Evolutionary conservation across 805 yeast genomes (phyloP), one percentile per base, ranked within the genome.

Genomic region (Myxozyma neotropica): DNA sequence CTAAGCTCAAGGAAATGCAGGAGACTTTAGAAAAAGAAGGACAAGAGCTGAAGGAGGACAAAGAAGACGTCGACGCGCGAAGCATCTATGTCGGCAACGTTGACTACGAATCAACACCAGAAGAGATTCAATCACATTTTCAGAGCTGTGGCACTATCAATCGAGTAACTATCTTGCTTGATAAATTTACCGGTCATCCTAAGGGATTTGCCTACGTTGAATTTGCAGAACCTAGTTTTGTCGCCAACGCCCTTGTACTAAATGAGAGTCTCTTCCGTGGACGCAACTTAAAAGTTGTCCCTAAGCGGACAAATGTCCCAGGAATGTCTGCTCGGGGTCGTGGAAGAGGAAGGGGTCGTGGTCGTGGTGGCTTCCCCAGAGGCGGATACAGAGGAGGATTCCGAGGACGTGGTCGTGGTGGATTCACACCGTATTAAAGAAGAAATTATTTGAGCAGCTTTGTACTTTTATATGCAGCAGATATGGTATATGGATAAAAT

Each of bases 121-220:
- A 85, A 66, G 96, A 89, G 67, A 77, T 90, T 39, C 93, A 88
- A 68, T 80, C 84, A 61, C 88, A 84, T 68, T 90, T 89, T 73
- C 80, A 83, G 55, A 71, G 80, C 2, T 83, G 84, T 48, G 96
- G 96, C 0, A 79, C 82, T 5, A 87, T 90, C 55, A 85, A 87
- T 69, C 80, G 96, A 67, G 90, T 89, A 35, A 89, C 94, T 2
- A 89, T 90, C 48, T 74, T 87, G 72, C 77, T 82, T 57, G 88
- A 89, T 74, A 86, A 85, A 72, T 73, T 76, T 67, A 84, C 94
- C 0, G 95, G 96, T 5, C 86, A 82, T 63, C 94, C 96, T 45
- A 87, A 87, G 73, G 96, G 96, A 21, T 66, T 60, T 74, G 96
- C 96, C 1, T 90, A 89, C 72, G 80, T 90, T 63, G 96, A 90